phyloP scores from a whole-genome alignment of 2,329 filamentous ascomycete species.

The Colletotrichum paranaense region DNA sequence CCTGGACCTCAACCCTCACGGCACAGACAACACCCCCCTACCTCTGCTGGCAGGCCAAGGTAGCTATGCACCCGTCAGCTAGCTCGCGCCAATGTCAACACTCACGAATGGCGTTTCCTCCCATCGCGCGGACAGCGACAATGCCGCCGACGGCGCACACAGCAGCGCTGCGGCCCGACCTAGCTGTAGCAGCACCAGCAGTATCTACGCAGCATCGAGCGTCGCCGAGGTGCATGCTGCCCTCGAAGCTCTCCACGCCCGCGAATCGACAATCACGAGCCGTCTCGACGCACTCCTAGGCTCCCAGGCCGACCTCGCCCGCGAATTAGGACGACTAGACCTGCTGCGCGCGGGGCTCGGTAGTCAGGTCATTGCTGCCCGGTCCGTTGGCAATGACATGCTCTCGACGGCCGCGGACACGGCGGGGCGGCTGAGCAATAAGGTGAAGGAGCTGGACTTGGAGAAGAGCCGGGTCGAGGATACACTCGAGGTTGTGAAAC shows the following conservation, averaged over 20 bases:
- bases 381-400: slow-evolving; percentile 90
- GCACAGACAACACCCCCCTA: slow-evolving; percentile 26
- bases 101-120: slow-evolving; percentile 56
- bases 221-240: slow-evolving; percentile 83
- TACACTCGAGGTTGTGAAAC: slow-evolving; percentile 91
- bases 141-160: slow-evolving; percentile 39
- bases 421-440: slow-evolving; percentile 84
- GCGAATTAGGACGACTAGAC: slow-evolving; percentile 88
- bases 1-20: slow-evolving; percentile 28
- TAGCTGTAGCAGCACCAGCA: slow-evolving; percentile 27
- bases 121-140: slow-evolving; percentile 46
- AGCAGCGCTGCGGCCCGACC: slow-evolving; percentile 21
- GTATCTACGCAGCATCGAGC: slow-evolving; percentile 77
- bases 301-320: slow-evolving; percentile 86
- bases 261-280: slow-evolving; percentile 79
- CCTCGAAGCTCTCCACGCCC: slow-evolving; percentile 78
- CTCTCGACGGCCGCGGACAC: slow-evolving; percentile 87
- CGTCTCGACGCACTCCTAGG: slow-evolving; percentile 82
- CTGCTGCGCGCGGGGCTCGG: slow-evolving; percentile 89
- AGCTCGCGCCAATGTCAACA: slow-evolving; percentile 59
- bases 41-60: slow-evolving; percentile 40
- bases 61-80: slow-evolving; percentile 56
- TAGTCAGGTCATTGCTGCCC: slow-evolving; percentile 84
- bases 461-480: slow-evolving; percentile 93
- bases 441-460: slow-evolving; percentile 87